phyloP scores from a whole-genome alignment of 805 yeast genomes.

The Martiniozyma abietophila region DNA sequence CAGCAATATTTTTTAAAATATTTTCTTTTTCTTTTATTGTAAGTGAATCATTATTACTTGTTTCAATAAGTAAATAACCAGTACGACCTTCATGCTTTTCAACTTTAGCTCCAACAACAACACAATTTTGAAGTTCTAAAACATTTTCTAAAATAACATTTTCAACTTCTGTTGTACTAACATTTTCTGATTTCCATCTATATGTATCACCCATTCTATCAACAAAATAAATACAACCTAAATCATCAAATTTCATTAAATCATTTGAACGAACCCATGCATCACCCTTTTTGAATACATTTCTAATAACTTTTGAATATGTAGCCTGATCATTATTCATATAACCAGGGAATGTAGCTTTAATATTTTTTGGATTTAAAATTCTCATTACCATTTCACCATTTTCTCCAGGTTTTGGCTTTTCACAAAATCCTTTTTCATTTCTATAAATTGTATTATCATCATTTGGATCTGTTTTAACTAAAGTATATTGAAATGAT shows the following conservation, averaged over 20 bases:
- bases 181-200: constrained; percentile 95
- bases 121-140: constrained; percentile 48
- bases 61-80: constrained; percentile 74
- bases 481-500: constrained; percentile 46
- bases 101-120: constrained; percentile 80
- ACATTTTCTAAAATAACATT: constrained; percentile 43
- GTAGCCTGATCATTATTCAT: constrained; percentile 74
- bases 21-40: constrained; percentile 22
- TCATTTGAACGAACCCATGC: constrained; percentile 91
- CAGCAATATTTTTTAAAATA: constrained; percentile 32
- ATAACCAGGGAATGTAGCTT: constrained; percentile 81
- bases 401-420: constrained; percentile 52
- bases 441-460: constrained; percentile 64
- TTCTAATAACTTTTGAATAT: constrained; percentile 57
- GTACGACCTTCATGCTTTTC: constrained; percentile 92
- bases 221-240: constrained; percentile 70
- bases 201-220: constrained; percentile 94
- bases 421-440: constrained; percentile 52
- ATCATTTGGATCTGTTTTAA: constrained; percentile 74
- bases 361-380: constrained; percentile 49
- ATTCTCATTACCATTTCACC: constrained; percentile 84
- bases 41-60: constrained; percentile 16
- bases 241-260: constrained; percentile 56
- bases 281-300: constrained; percentile 79
- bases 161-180: constrained; percentile 89